Conservation (phyloP, 1,139 yeast genomes). For the Saccharomyces hybrid region DNA sequence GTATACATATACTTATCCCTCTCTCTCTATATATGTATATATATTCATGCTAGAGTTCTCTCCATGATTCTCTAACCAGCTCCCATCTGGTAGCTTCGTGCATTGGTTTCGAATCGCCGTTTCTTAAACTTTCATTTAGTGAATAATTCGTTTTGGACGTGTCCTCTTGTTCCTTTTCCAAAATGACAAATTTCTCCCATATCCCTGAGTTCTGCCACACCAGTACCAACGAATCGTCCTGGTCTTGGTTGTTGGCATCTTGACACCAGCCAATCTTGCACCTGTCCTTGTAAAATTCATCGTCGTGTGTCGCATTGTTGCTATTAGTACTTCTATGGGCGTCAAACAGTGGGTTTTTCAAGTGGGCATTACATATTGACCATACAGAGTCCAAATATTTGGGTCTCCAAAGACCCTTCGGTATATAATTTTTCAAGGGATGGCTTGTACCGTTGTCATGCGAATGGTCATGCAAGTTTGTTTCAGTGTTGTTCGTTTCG, state of each 20-base stretch:
- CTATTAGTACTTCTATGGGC: slow-evolving; percentile 14
- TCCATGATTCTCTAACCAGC: slow-evolving; percentile 70
- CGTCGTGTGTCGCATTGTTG: slow-evolving; percentile 5
- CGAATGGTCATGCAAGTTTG: background rate
- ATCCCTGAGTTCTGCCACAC: slow-evolving; percentile 71
- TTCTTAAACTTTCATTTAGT: slow-evolving; percentile 17
- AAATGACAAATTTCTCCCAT: slow-evolving; percentile 80
- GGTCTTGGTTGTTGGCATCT: slow-evolving; percentile 17
- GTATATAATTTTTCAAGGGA: slow-evolving; percentile 51
- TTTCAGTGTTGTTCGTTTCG: slow-evolving; percentile 7
- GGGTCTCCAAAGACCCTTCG: slow-evolving; percentile 49
- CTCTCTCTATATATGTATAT: background rate
- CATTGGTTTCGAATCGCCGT: slow-evolving; percentile 15
- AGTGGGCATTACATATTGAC: slow-evolving; percentile 79
- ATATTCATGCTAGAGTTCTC: slow-evolving; percentile 28
- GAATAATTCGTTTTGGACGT: slow-evolving; percentile 6
- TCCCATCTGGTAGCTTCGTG: slow-evolving; percentile 41
- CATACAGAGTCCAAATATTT: slow-evolving; percentile 78
- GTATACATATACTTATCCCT: background rate
- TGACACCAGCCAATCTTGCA: slow-evolving; percentile 31
- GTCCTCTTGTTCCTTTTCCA: slow-evolving; percentile 36
- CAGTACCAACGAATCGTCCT: slow-evolving; percentile 53
- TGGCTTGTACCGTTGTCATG: slow-evolving; percentile 34
- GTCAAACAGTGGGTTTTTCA: slow-evolving; percentile 34
- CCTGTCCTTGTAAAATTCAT: slow-evolving; percentile 22